Base-by-base conservation (phyloP, 2,329 filamentous ascomycete species). In the Zymoseptoria crescenta region DNA sequence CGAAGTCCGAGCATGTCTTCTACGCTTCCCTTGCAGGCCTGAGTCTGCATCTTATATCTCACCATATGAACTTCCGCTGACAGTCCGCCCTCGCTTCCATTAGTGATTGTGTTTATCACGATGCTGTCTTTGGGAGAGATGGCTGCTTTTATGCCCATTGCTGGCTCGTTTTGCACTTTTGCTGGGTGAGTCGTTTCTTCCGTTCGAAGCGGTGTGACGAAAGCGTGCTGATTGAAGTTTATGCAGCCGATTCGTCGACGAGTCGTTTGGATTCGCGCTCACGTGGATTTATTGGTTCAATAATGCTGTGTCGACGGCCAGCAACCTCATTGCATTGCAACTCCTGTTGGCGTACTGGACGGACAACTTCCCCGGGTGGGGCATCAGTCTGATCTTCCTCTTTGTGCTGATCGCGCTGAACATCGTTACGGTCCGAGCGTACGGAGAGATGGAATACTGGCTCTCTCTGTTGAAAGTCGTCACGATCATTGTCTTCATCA, bases 81-180 rank as follows among this genome's bases (percentile, higher is more conserved):
- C 24, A 2, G 2, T 24, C 24, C 24, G 24, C 24, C 24, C 24
- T 24, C 4, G 24, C 24, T 24, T 24, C 24, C 24, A 24, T 24
- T 24, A 24, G 24, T 24, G 24, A 75, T 93, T 62, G 89, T 93
- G 65, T 94, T 86, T 74, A 76, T 90, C 54, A 88, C 92, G 64
- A 91, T 93, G 88, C 85, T 85, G 59, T 87, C 83, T 57, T 82
- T 94, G 3, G 89, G 88, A 64, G 89, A 93, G 74, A 93, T 94
- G 88, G 87, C 88, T 8, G 82, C 89, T 56, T 94, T 88, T 86
- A 75, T 93, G 30, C 89, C 89, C 54, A 80, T 91, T 67, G 82
- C 84, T 52, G 84, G 87, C 69, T 88, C 88, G 64, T 94, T 94
- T 62, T 81, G 80, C 67, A 81, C 79, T 2, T 83, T 80, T 73